phyloP scores from a whole-genome alignment of 2,329 filamentous ascomycete genomes.

The Talaromyces sp. region DNA sequence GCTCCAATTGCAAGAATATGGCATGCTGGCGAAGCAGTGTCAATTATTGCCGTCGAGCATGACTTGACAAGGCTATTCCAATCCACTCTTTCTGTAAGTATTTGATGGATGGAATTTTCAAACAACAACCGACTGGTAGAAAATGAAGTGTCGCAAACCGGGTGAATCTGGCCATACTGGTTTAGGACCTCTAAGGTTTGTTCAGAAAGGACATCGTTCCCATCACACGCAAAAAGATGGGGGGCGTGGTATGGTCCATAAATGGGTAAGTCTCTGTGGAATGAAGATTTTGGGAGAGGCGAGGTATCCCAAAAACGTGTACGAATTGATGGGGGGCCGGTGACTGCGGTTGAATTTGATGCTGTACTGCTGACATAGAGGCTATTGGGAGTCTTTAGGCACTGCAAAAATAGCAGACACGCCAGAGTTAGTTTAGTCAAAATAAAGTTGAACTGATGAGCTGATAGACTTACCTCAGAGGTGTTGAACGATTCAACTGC shows the following conservation, averaged over 20 bases:
- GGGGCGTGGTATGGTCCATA: slow-evolving; percentile 55
- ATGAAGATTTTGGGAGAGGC: background rate
- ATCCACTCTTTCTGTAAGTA: background rate
- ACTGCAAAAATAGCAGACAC: too few relatives aligned
- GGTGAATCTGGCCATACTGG: background rate
- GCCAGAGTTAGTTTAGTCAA: too few relatives aligned
- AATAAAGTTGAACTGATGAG: too few relatives aligned
- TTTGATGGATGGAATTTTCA: background rate
- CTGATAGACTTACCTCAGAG: background rate
- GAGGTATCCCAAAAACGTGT: background rate
- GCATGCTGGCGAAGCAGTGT: background rate
- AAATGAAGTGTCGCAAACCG: background rate
- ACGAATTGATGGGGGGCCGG: slow-evolving; percentile 43
- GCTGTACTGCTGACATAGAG: slow-evolving; percentile 55
- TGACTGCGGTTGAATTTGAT: slow-evolving; percentile 53
- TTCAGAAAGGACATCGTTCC: background rate
- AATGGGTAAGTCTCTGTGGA: slow-evolving; percentile 37
- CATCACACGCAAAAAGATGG: slow-evolving; percentile 37
- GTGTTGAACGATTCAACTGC: background rate
- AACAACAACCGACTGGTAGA: background rate
- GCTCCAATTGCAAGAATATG: background rate
- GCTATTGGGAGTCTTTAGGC: background rate
- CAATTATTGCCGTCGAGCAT: background rate
- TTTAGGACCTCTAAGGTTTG: background rate
- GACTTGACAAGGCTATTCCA: background rate